phyloP scores from a whole-genome alignment of 2,329 filamentous ascomycete species.

The Aspergillus sp. region DNA sequence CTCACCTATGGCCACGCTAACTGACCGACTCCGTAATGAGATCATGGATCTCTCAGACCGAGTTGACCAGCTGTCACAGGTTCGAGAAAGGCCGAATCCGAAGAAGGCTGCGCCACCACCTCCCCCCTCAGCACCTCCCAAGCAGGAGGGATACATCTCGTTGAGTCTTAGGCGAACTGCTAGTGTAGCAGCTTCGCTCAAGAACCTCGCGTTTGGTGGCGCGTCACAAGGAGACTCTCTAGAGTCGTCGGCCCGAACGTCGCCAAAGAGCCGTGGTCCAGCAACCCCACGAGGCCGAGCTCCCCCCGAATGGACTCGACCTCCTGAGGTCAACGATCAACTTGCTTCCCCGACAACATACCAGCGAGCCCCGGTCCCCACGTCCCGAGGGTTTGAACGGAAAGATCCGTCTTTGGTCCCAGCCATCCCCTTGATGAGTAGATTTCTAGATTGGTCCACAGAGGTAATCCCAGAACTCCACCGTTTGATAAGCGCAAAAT shows the following conservation, averaged over 20 bases:
- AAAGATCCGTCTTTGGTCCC: conserved; percentile 61
- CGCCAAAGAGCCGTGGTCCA: conserved; percentile 35
- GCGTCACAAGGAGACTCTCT: conserved; percentile 34
- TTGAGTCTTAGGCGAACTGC: conserved; percentile 62
- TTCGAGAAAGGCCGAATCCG: conserved; percentile 31
- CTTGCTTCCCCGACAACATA: conserved; percentile 68
- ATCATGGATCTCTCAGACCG: conserved; percentile 37
- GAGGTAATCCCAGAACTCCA: conserved; percentile 52
- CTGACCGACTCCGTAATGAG: conserved; percentile 72
- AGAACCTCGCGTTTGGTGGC: conserved; percentile 58
- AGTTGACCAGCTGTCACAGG: conserved; percentile 41
- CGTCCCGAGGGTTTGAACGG: conserved; percentile 71
- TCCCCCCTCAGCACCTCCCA: conserved; percentile 51
- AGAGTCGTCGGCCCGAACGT: conserved; percentile 26
- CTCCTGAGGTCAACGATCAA: conserved; percentile 74
- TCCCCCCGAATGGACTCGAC: conserved; percentile 59
- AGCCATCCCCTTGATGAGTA: conserved; percentile 73
- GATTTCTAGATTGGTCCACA: conserved; percentile 91
- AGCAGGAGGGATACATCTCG: conserved; percentile 62
- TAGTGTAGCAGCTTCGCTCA: conserved; percentile 64
- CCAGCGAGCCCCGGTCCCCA: conserved; percentile 72
- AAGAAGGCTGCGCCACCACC: conserved; percentile 42
- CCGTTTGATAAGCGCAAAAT: conserved; percentile 12
- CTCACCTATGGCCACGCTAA: conserved; percentile 70
- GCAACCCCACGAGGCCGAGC: conserved; percentile 51